Base-by-base conservation (phyloP, 345 rosid genomes). In the Microcos paniculata region DNA sequence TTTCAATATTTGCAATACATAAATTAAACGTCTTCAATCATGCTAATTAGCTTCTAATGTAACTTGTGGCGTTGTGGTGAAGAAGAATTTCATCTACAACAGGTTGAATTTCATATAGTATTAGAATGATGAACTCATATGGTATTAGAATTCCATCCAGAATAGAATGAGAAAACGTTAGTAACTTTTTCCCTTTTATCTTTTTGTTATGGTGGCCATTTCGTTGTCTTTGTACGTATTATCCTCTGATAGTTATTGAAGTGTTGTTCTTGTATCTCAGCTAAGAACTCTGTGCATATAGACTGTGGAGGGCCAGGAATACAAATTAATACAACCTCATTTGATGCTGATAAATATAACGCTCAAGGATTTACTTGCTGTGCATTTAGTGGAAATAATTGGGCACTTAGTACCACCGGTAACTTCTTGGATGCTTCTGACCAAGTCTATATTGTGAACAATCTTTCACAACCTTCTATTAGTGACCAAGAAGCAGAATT, bases 381-480 rank as follows among this genome's bases (percentile, higher is more conserved):
- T n/a, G n/a, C n/a, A n/a, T n/a, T n/a, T n/a, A n/a, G 52, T 59
- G 18, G 40, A 65, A 1, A 0, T 2, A 11, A 76, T 30, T 87
- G 90, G 92, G 87, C 75, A 67, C 71, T 80, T 38, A 88, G 90
- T 53, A 79, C 67, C 85, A 87, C 90, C 16, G 92, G 92, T 19
- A 45, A 82, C 74, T 87, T 85, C 79, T 10, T 70, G 80, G 89
- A 68, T 57, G 1, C n/a, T 26, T 2, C 1, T 0, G 0, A n/a
- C n/a, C n/a, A n/a, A n/a, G n/a, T n/a, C n/a, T n/a, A n/a, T n/a
- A n/a, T n/a, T n/a, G n/a, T n/a, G n/a, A n/a, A n/a, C n/a, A n/a
- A n/a, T n/a, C n/a, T n/a, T n/a, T 13, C 11, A 28, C 62, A 28
- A n/a, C 76, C 73, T 57, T 23, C 72, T 4, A 19, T 26, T 11